Evolutionary conservation across 768 basidiomycete genomes (phyloP).

Genomic region (Collybiopsis confluens): DNA sequence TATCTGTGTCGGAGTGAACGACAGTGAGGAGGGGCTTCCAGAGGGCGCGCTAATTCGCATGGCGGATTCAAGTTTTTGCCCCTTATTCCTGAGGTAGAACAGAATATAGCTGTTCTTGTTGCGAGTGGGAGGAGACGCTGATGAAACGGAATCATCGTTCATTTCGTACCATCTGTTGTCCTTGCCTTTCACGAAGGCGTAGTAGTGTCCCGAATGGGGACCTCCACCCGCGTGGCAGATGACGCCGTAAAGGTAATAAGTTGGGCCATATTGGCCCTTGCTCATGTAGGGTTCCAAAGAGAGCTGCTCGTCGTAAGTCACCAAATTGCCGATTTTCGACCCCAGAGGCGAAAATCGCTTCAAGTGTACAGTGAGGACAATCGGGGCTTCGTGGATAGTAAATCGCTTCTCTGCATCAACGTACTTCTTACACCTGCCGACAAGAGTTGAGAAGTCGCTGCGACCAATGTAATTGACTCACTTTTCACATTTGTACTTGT

Average conservation of each 20-base stretch:
- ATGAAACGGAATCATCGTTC: slow-evolving; percentile 81
- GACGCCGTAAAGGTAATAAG: slow-evolving; percentile 86
- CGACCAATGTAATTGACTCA: slow-evolving; percentile 35
- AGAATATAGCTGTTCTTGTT: slow-evolving; percentile 89
- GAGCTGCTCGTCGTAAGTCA: slow-evolving; percentile 77
- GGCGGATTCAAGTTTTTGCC: slow-evolving; percentile 66
- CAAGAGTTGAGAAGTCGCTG: too few relatives aligned
- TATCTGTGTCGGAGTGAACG: slow-evolving; percentile 23
- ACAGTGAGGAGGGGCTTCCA: slow-evolving; percentile 16
- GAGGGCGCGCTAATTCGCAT: slow-evolving; percentile 30
- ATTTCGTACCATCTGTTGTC: slow-evolving; percentile 83
- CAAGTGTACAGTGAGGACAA: slow-evolving; percentile 86
- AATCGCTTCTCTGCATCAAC: slow-evolving; percentile 91
- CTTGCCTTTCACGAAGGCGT: slow-evolving; percentile 71
- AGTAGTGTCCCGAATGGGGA: slow-evolving; percentile 96
- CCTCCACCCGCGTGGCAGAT: slow-evolving; percentile 91
- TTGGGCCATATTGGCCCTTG: slow-evolving; percentile 66
- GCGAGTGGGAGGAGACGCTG: slow-evolving; percentile 32
- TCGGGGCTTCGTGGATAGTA: slow-evolving; percentile 81
- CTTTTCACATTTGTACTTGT: slow-evolving; percentile 99
- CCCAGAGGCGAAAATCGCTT: slow-evolving; percentile 94
- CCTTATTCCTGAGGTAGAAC: slow-evolving; percentile 84
- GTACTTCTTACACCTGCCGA: slow-evolving; percentile 92
- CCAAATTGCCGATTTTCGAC: slow-evolving; percentile 72
- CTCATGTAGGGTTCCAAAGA: slow-evolving; percentile 80